Conservation (phyloP, 148 eudicot genomes). For the Rhododendron simsii region DNA sequence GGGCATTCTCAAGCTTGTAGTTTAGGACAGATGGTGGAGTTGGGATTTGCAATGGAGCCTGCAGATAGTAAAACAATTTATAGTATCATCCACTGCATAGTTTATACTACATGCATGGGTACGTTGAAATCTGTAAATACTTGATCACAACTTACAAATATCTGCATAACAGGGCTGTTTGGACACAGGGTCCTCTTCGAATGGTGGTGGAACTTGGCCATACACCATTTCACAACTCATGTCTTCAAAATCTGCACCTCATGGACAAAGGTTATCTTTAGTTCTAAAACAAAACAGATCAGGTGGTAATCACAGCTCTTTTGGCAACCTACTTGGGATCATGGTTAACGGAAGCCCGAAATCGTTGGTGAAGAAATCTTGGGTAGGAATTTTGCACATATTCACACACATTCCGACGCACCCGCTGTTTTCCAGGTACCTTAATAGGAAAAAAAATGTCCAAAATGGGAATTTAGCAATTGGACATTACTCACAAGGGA, state of each 20-base stretch:
- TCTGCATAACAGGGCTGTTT: conserved; percentile 77
- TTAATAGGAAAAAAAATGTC: conserved; percentile 10
- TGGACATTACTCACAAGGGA: not conserved
- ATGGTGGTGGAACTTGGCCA: conserved; percentile 82
- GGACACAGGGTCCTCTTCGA: conserved; percentile 70
- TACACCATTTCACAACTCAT: conserved; percentile 98
- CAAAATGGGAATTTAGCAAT: not conserved
- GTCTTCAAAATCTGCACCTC: conserved; percentile 79
- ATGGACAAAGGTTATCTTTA: not conserved
- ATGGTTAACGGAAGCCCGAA: conserved; percentile 94
- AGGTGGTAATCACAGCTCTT: not conserved
- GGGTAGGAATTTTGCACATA: conserved; percentile 97
- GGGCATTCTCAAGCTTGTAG: conserved; percentile 40
- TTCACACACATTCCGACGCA: conserved; percentile 96
- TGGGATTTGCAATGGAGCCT: conserved; percentile 81
- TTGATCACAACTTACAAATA: conserved; percentile 48
- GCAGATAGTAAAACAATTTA: conserved; percentile 13
- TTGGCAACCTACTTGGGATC: conserved; percentile 70
- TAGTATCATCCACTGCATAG: not conserved
- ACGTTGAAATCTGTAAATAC: not conserved
- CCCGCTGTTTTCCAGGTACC: conserved; percentile 95
- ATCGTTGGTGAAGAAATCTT: conserved; percentile 95
- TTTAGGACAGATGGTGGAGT: conserved; percentile 54
- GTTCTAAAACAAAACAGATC: not conserved
- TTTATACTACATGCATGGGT: not conserved